Percentiles rank a stretch among this genome's conserved stretches.
Conservation (phyloP, 192 early-diverging fungal species). For the Gigaspora rosea region DNA sequence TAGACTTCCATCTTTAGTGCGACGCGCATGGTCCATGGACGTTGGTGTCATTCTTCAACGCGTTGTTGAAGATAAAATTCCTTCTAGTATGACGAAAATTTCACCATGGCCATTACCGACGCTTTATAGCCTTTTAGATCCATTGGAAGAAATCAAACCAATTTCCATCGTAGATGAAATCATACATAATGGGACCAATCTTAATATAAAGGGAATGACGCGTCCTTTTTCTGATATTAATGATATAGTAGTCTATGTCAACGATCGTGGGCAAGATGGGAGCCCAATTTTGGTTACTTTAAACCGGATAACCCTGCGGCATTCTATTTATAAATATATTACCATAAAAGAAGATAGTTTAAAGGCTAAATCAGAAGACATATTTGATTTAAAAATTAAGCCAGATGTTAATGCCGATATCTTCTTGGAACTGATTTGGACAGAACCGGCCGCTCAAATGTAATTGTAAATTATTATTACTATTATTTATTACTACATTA, state of each 20-base stretch:
- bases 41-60: constrained; percentile 49
- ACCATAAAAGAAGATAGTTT: constrained; percentile 21
- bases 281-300: constrained; percentile 15
- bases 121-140: constrained; percentile 51
- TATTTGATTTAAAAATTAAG: constrained; percentile 32
- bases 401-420: constrained; percentile 11
- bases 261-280: constrained; percentile 10
- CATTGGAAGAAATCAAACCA: constrained; percentile 46
- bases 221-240: constrained; percentile 11
- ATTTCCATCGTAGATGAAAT: constrained; percentile 36
- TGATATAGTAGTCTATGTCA: constrained; percentile 29
- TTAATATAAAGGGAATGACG: background rate
- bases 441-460: background rate
- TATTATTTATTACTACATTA: background rate
- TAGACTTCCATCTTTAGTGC: constrained; percentile 43
- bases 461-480: background rate
- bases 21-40: constrained; percentile 50
- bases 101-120: constrained; percentile 17
- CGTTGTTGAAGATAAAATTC: constrained; percentile 22
- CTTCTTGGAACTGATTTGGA: constrained; percentile 28
- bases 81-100: constrained; percentile 2
- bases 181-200: background rate
- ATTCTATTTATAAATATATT: constrained; percentile 21
- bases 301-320: constrained; percentile 14
- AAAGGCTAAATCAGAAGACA: background rate